Evolutionary conservation across 345 rosid species (phyloP), one percentile per base, ranked within the genome.

Genomic region (Cardamine occulta): DNA sequence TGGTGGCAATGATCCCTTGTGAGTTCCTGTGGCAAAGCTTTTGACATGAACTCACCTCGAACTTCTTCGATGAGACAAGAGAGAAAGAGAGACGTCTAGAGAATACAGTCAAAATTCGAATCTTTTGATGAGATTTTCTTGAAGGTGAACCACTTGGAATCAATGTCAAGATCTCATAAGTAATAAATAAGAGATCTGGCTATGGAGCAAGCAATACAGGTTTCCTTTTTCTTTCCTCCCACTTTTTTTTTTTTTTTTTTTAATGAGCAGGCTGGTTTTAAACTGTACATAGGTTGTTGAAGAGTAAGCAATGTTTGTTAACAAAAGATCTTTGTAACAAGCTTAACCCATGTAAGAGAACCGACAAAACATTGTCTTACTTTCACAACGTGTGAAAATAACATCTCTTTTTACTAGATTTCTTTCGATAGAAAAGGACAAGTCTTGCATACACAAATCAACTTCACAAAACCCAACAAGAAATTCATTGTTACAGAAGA

Each of bases 81-180:
- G 63, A 42, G 39, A 70, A 70, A 63, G 40, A 63, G 39, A 45
- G 58, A 44, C 35, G 8, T 45, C 61, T 63, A 35, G 66, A 54
- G 65, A 69, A 53, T 7, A 63, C 39, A 63, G 42, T 15, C 58
- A 35, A n/a, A 54, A 62, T 62, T 53, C 1, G 23, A 66, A 76
- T 70, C 53, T 54, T 54, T 52, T 65, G 26, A 10, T 34, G 69
- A 76, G 65, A 54, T 54, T 70, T 63, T 70, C 72, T 8, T 58
- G 71, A 76, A 70, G 71, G 71, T 76, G 53, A 70, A 70, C 75
- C 72, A 28, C 80, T 77, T 77, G 80, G 80, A 77, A 77, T 76
- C 80, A 77, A 26, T 42, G 76, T 47, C 66, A 17, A 63, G 76
- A 77, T 63, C 80, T 63, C 60, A 2, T 35, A 70, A 70, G 66